Evolutionary conservation across 2,329 filamentous ascomycete genomes (phyloP), one percentile per base, ranked within the genome.

Genomic region (Fusarium abutilonis): DNA sequence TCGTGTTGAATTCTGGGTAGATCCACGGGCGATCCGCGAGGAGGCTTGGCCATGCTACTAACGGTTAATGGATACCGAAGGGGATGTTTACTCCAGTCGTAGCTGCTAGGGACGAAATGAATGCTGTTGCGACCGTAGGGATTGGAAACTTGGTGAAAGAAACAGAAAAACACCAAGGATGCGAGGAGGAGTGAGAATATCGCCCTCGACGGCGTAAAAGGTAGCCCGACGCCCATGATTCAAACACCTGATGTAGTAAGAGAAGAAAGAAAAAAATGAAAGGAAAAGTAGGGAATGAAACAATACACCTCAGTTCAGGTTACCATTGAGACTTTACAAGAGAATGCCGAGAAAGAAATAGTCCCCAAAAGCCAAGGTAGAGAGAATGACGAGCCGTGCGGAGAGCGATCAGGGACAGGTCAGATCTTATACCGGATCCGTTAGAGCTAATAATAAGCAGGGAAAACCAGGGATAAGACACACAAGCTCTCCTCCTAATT

Each of bases 161-260:
- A 29, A 7, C 40, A 38, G 7, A 60, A 42, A 13, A 71, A 56
- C 4, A 69, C 26, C 1, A 70, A 9, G 0, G 43, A 17, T 9
- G 59, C 45, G 8, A 70, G 58, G 35, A 70, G 9, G 29, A 68
- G 42, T 1, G 55, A 63, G 9, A 70, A 15, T 32, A 63, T 38
- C 13, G 55, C 60, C 57, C 65, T 54, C 1, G 62, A 63, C 1
- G 67, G 55, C 9, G 56, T 54, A 21, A 70, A 67, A 4, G 64
- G 67, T 10, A 68, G 19, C n/a, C 54, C 63, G 6, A 69, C 64
- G 11, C 60, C 67, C 67, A 70, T 70, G 28, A 28, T 64, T 15
- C 13, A 11, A 45, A 38, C 2, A 13, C 28, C 11, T 9, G 11
- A 29, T 7, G 15, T n/a, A 26, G 11, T 38, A 6, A 23, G 11